Base-by-base conservation (phyloP, 768 basidiomycete genomes). In the Auricularia auricula-judae region DNA sequence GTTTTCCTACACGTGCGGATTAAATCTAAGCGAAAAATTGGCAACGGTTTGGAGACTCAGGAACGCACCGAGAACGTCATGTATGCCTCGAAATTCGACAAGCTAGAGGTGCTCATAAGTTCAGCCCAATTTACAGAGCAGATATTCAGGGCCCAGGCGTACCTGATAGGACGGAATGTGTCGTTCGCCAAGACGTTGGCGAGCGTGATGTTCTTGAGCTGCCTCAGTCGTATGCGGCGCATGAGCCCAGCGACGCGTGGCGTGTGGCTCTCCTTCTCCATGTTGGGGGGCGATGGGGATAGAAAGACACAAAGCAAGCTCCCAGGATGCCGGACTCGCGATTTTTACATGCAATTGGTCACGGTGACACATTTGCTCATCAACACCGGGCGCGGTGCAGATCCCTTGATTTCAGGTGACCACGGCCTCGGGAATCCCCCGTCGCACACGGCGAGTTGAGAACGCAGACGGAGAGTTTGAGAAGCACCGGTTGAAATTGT, bases 81-180 rank as follows among this genome's bases (percentile, higher is more conserved):
- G 60, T 71, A 73, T 3, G 67, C 63, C 63, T 74, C 73, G 64
- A 74, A 74, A 66, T 71, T 68, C 8, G 62, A 14, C 35, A 78
- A 67, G 62, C 77, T 76, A 67, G 3, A 7, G 39, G 64, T 36
- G 16, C 7, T 14, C 4, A 18, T 18, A 8, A 51, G 5, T 16
- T 51, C 47, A 10, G 47, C 47, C 47, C 5, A 10, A 10, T 10
- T 11, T 44, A 44, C 18, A 10, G 43, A 44, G 10, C 18, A 44
- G 43, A 44, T 10, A 18, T 18, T 18, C 11, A 10, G 43, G 18
- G 18, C 8, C 8, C 54, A 34, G 23, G 67, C 65, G 18, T 64
- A 76, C 74, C 75, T 72, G 66, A 78, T 76, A 12, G 77, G 78
- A 56, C 72, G 62, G 66, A 77, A 78, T 14, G 78, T 78, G 43